Evolutionary conservation across 306 rosid genomes (phyloP).

Genomic region (Pterocarpus macrocarpus): DNA sequence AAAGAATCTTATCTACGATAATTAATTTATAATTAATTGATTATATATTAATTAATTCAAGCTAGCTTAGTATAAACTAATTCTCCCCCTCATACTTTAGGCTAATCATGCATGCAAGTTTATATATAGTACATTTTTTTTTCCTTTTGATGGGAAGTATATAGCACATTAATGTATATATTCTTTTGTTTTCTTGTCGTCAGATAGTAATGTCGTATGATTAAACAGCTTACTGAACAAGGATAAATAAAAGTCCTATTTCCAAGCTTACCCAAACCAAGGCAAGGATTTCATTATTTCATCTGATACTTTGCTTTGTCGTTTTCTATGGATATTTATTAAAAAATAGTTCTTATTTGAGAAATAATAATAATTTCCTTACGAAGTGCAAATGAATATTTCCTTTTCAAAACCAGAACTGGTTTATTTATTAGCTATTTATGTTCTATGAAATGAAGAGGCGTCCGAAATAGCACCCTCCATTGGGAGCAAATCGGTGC

Average conservation of each 20-base stretch:
- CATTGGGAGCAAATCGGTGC: neutral
- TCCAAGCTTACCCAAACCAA: constrained; percentile 29
- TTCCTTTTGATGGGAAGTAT: too few relatives aligned
- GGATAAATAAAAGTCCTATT: neutral
- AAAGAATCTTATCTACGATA: constrained; percentile 39
- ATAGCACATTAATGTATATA: neutral
- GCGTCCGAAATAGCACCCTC: neutral
- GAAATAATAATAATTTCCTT: constrained; percentile 8
- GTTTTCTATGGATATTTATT: neutral
- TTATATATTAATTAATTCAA: neutral
- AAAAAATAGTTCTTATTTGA: neutral
- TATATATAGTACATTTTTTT: too few relatives aligned
- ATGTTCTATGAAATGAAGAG: neutral
- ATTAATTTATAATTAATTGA: neutral
- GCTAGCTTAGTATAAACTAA: neutral
- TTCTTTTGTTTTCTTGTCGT: neutral
- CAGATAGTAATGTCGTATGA: neutral
- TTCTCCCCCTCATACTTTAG: neutral
- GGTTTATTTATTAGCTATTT: constrained; percentile 1
- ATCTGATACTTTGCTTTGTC: constrained; percentile 23
- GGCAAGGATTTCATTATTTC: constrained; percentile 30
- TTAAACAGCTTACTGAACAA: neutral
- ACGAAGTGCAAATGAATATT: constrained; percentile 28
- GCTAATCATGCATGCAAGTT: neutral
- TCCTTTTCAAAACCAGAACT: constrained; percentile 25